Evolutionary conservation across 2,329 filamentous ascomycete genomes (phyloP).

Genomic region (Colletotrichum orbiculare): DNA sequence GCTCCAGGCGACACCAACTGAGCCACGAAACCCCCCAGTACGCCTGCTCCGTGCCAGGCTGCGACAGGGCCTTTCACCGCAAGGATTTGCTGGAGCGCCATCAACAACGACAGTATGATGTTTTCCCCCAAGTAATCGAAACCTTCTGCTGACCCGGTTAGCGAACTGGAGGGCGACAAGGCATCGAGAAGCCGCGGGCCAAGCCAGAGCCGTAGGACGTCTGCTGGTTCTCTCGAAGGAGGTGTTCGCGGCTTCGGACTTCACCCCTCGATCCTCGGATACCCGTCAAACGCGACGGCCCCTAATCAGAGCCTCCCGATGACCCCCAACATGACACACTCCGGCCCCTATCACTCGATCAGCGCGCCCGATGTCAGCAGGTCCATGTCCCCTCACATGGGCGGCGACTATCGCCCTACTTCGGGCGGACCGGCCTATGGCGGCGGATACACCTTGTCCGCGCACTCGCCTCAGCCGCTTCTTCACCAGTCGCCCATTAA

Average conservation of each 20-base stretch:
- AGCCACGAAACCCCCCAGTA: constrained; percentile 67
- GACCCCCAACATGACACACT: constrained; percentile 32
- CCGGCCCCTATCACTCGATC: constrained; percentile 26
- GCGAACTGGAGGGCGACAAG: constrained; percentile 37
- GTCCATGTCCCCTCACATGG: constrained; percentile 34
- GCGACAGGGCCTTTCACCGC: constrained; percentile 68
- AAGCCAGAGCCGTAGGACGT: constrained; percentile 33
- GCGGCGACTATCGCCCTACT: constrained; percentile 34
- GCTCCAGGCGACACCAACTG: constrained; percentile 66
- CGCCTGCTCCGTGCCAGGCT: constrained; percentile 63
- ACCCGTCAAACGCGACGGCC: constrained; percentile 22
- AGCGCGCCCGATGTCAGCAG: constrained; percentile 25
- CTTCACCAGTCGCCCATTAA: constrained; percentile 25
- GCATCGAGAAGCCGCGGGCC: constrained; percentile 24
- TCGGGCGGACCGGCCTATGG: constrained; percentile 32
- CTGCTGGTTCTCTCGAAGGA: constrained; percentile 34
- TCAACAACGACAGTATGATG: constrained; percentile 58
- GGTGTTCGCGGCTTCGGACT: constrained; percentile 17
- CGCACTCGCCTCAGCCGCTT: constrained; percentile 23
- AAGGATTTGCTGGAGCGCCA: constrained; percentile 71
- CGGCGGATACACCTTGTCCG: constrained; percentile 30
- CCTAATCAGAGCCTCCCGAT: constrained; percentile 29
- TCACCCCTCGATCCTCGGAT: constrained; percentile 30
- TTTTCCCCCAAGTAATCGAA: constrained; percentile 39
- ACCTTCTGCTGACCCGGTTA: constrained; percentile 15